Base-by-base conservation (phyloP, 2,329 filamentous ascomycete species). In the Aspergillus unguis region DNA sequence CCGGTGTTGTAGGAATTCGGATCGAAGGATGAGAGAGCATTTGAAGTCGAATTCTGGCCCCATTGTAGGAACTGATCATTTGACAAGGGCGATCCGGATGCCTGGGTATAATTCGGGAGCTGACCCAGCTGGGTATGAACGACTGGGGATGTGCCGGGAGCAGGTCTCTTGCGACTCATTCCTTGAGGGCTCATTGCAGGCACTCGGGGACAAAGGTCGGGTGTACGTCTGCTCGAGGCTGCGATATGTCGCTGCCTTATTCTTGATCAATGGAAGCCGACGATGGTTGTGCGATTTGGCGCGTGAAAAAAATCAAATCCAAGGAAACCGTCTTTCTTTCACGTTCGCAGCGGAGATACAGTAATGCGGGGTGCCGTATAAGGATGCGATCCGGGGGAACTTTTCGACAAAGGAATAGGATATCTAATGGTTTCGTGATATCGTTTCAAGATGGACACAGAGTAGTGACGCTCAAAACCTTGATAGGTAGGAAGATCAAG, bases 71-170 rank as follows among this genome's bases (percentile, higher is more conserved):
- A 77, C 67, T 81, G 78, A 44, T 80, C 78, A 68, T 75, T 79
- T 36, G 71, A 77, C 41, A 77, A 65, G 60, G 74, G 72, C 56
- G 66, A 67, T 32, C 70, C 71, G 60, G 71, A 71, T 52, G 73
- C 74, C 67, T 57, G 47, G 6, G 78, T 69, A 44, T 77, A 77
- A 52, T 73, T 73, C 17, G 76, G 73, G 56, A 80, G 77, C 36
- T 73, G 75, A 52, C 80, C 80, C 65, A 80, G 72, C 58, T 75
- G 75, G 36, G 77, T 76, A 45, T 84, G 81, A 25, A 80, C 74
- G 58, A 82, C 74, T n/a, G 88, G 86, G 35, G 83, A 80, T 56
- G 85, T 76, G 67, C 86, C 88, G 52, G 88, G 86, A 43, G 88
- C 88, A 61, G 86, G 78, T 69, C 89, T 81, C 77, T 94, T 94